Evolutionary conservation across 2,329 filamentous ascomycete genomes (phyloP).

Genomic region (Pestalotiopsis fici): DNA sequence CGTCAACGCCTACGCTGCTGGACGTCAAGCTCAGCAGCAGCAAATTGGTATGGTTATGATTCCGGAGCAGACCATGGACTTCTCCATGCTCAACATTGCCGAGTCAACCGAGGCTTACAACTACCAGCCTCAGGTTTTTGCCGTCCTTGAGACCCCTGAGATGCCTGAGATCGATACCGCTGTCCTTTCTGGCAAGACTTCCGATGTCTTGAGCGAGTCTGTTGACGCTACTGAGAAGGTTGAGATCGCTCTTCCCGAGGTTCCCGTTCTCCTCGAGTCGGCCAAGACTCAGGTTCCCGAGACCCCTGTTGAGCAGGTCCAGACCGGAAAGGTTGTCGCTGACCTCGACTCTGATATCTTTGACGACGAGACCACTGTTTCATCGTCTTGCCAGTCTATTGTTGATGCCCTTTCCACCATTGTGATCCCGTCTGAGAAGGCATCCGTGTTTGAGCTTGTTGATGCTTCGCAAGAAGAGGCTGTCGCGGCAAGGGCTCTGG

Average conservation of each 20-base stretch:
- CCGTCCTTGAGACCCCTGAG: constrained; percentile 70
- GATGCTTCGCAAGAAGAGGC: constrained; percentile 54
- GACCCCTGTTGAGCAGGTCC: constrained; percentile 23
- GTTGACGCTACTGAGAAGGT: constrained; percentile 54
- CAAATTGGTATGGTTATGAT: constrained; percentile 83
- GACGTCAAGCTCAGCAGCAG: constrained; percentile 57
- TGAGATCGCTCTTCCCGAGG: constrained; percentile 55
- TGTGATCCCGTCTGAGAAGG: constrained; percentile 64
- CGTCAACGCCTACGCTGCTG: constrained; percentile 58
- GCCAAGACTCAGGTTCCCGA: constrained; percentile 33
- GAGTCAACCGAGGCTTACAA: constrained; percentile 52
- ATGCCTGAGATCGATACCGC: constrained; percentile 64
- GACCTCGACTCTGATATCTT: constrained; percentile 59
- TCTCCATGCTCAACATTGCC: constrained; percentile 65
- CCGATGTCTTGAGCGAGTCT: constrained; percentile 51
- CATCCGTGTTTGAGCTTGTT: constrained; percentile 64
- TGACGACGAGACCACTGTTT: constrained; percentile 44
- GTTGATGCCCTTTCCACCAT: constrained; percentile 40
- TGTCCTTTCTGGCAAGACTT: constrained; percentile 71
- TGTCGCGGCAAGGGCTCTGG: constrained; percentile 44
- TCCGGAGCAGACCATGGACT: constrained; percentile 76
- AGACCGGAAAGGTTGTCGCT: constrained; percentile 24
- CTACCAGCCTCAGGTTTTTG: constrained; percentile 72
- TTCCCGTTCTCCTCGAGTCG: constrained; percentile 30
- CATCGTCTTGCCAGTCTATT: constrained; percentile 39